Evolutionary conservation across 2,329 filamentous ascomycete species (phyloP).

Genomic region (Knufia fluminis): DNA sequence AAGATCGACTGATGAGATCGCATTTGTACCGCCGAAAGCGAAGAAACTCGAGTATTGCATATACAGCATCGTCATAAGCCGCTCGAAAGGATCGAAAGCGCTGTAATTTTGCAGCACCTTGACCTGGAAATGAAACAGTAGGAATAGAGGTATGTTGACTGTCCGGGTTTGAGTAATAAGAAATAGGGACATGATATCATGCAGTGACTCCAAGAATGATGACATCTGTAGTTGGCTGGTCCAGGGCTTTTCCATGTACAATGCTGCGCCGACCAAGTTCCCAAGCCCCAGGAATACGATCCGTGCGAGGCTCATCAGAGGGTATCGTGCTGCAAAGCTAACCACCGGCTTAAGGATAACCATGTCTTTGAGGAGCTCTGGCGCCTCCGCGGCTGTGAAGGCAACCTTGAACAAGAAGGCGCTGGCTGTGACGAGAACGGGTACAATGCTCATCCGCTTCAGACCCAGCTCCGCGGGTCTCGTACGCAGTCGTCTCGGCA

Average conservation of each 20-base stretch:
- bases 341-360: conserved; percentile 29
- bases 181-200: conserved; percentile 66
- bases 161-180: conserved; percentile 78
- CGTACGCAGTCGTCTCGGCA: conserved; percentile 39
- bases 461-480: conserved; percentile 18
- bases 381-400: conserved; percentile 79
- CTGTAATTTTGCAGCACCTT: conserved; percentile 42
- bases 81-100: conserved; percentile 34
- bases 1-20: conserved; percentile 90
- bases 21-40: conserved; percentile 80
- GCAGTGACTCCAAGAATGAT: conserved; percentile 35
- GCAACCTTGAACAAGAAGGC: conserved; percentile 80
- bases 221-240: conserved; percentile 7
- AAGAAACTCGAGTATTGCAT: conserved; percentile 81
- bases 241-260: conserved; percentile 22
- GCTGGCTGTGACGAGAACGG: conserved; percentile 36
- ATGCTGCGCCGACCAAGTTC: conserved; percentile 23
- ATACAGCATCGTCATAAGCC: conserved; percentile 63
- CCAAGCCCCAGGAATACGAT: conserved; percentile 41
- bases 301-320: conserved; percentile 39
- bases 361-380: conserved; percentile 56
- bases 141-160: conserved; percentile 75
- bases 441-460: conserved; percentile 18
- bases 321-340: conserved; percentile 26
- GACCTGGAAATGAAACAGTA: conserved; percentile 60